Conservation (phyloP, 2,329 filamentous ascomycete species). For the Beauveria varroae region DNA sequence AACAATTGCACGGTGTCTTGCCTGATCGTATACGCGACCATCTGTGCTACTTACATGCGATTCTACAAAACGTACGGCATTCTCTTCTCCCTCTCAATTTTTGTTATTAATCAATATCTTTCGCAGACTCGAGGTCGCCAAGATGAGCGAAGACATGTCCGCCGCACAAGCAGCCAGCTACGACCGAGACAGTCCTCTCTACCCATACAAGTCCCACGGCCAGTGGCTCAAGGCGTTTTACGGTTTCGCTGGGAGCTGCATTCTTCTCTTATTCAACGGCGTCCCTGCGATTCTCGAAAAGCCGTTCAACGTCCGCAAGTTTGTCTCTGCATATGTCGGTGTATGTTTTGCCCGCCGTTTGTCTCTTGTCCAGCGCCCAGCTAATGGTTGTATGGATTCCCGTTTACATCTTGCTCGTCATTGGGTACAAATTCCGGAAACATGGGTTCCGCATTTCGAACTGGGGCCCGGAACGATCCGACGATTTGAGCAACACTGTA, state of each 20-base stretch:
- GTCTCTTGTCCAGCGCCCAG: no score
- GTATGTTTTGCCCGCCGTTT: conserved; percentile 20
- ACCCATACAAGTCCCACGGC: conserved; percentile 31
- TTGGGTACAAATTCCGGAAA: conserved; percentile 30
- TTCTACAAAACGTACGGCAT: conserved; percentile 29
- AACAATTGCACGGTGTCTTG: conserved; percentile 31
- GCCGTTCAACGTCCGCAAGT: conserved; percentile 28
- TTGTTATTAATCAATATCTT: background rate
- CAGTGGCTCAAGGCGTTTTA: conserved; percentile 31
- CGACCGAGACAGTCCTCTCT: conserved; percentile 27
- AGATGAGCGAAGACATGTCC: conserved; percentile 30
- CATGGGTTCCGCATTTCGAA: conserved; percentile 25
- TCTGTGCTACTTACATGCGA: conserved; percentile 32
- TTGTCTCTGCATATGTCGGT: conserved; percentile 32
- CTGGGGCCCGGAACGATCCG: conserved; percentile 29
- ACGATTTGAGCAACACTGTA: conserved; percentile 29
- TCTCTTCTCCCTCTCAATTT: background rate
- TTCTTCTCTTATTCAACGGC: conserved; percentile 29
- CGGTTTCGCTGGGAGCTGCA: conserved; percentile 24
- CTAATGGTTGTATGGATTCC: conserved; percentile 20
- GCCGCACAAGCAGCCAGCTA: conserved; percentile 26
- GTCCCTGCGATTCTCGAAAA: conserved; percentile 23
- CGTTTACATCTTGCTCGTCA: conserved; percentile 28
- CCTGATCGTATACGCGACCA: conserved; percentile 31
- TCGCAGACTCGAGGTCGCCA: conserved; percentile 28